These are phyloP conservation scores for Stentor coeruleus DNA, from an alignment of 73 alveolate species.

Conservation along the genomic window DNA sequence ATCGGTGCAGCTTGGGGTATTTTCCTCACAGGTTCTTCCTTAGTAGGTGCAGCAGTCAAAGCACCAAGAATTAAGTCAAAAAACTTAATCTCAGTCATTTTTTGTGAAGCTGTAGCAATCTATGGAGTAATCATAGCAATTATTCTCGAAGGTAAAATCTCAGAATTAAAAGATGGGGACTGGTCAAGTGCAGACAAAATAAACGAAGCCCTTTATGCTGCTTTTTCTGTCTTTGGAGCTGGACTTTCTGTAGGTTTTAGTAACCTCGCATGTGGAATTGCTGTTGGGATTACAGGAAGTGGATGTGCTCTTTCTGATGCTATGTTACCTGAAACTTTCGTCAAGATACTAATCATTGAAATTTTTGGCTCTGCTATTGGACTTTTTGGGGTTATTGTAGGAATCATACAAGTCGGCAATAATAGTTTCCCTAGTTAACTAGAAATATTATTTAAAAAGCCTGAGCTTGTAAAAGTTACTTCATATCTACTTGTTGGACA, in stretches of 20 bases:
- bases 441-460: too few species aligned
- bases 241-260: conserved; percentile 98
- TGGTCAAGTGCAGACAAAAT: neutral
- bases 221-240: conserved; percentile 87
- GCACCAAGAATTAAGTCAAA: conserved; percentile 95
- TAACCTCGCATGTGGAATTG: conserved; percentile 97
- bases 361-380: conserved; percentile 97
- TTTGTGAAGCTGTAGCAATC: conserved; percentile 99
- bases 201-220: conserved; percentile 57
- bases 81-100: conserved; percentile 94
- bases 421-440: conserved; percentile 48
- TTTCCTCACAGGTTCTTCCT: conserved; percentile 95
- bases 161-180: conserved; percentile 30
- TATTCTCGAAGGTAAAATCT: conserved; percentile 86
- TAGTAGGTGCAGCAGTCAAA: conserved; percentile 97
- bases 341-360: conserved; percentile 95
- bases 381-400: conserved; percentile 92
- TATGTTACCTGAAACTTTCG: conserved; percentile 95
- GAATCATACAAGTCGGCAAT: conserved; percentile 81
- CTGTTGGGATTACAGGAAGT: conserved; percentile 98
- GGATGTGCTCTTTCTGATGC: conserved; percentile 99
- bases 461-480: too few species aligned
- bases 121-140: conserved; percentile 99
- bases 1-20: conserved; percentile 96
- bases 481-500: too few species aligned